These are phyloP conservation scores for Podaxis pistillaris DNA, from an alignment of 768 basidiomycete genomes.

Conservation along the genomic window DNA sequence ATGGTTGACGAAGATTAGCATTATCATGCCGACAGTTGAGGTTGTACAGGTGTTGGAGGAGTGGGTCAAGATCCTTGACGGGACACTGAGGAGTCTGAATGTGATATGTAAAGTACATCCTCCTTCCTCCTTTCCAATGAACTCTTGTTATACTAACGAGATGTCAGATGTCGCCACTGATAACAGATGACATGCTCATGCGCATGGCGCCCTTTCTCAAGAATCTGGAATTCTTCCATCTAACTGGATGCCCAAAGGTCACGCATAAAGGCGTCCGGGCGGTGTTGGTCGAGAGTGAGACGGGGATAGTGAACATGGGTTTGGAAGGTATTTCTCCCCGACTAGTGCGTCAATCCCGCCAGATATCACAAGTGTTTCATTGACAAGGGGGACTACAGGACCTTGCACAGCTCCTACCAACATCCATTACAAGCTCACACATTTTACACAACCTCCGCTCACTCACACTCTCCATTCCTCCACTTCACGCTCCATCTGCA, in stretches of 20 bases:
- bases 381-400: conserved; percentile 36
- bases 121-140: not conserved
- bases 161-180: conserved; percentile 48
- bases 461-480: conserved; percentile 44
- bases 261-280: conserved; percentile 59
- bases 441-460: conserved; percentile 41
- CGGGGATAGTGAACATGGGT: conserved; percentile 51
- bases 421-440: conserved; percentile 28
- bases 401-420: conserved; percentile 33
- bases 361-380: not conserved
- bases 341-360: conserved; percentile 43
- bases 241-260: conserved; percentile 70
- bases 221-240: conserved; percentile 52
- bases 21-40: conserved; percentile 71
- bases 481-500: conserved; percentile 25
- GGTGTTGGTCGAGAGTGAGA: conserved; percentile 41
- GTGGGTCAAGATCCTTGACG: conserved; percentile 49
- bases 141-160: not conserved
- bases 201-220: conserved; percentile 47
- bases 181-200: conserved; percentile 58
- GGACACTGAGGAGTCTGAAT: conserved; percentile 54
- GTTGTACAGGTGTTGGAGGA: conserved; percentile 48
- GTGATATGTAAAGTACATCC: conserved; percentile 65
- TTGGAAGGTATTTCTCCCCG: conserved; percentile 61
- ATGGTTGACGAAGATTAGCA: conserved; percentile 51